These are phyloP conservation scores for Rhizophora mangle DNA, from an alignment of 345 rosid genomes.

Conservation along the genomic window DNA sequence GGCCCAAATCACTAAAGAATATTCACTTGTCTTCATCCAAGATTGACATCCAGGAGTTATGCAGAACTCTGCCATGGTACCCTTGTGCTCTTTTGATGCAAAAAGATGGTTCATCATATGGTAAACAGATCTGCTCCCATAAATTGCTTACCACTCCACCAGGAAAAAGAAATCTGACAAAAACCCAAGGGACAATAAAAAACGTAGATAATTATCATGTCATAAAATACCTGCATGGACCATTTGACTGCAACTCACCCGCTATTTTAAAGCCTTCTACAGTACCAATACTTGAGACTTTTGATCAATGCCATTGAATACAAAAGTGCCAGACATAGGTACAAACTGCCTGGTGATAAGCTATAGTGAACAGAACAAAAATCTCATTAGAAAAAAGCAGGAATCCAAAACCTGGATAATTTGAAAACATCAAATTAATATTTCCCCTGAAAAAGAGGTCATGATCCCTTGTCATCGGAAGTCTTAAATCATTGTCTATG, in stretches of 20 bases:
- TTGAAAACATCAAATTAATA: background rate
- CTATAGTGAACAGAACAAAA: slow-evolving; percentile 37
- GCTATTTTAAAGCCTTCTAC: slow-evolving; percentile 20
- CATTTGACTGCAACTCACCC: slow-evolving; percentile 4
- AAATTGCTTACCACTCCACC: slow-evolving; percentile 1
- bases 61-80: slow-evolving; percentile 6
- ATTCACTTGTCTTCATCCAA: background rate
- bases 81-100: background rate
- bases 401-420: background rate
- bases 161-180: slow-evolving; percentile 20
- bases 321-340: slow-evolving; percentile 79
- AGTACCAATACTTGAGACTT: slow-evolving; percentile 69
- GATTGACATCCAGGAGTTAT: background rate
- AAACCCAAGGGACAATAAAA: background rate
- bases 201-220: background rate
- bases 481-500: too few relatives aligned
- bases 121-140: background rate
- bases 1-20: too few relatives aligned
- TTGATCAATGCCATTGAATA: slow-evolving; percentile 96
- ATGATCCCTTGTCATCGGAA: background rate
- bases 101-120: slow-evolving; percentile 10
- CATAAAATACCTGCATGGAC: background rate
- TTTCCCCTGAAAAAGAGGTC: background rate
- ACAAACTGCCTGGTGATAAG: slow-evolving; percentile 88
- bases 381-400: background rate